Conservation (phyloP, 257 asterid species). For the Paraleonurus japonicus region DNA sequence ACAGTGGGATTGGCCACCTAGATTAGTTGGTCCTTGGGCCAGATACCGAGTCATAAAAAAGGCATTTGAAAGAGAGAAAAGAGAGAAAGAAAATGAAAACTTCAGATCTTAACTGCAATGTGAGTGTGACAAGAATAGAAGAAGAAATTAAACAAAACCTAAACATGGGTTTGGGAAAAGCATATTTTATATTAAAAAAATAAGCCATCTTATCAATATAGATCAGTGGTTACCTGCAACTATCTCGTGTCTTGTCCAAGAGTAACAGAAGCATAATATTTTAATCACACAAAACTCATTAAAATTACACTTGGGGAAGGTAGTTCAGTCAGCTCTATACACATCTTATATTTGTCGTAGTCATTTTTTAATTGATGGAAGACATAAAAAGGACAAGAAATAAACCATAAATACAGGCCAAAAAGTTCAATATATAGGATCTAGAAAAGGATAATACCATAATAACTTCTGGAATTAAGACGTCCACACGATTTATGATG, state of each 20-base stretch:
- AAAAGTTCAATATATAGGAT: slow-evolving; percentile 23
- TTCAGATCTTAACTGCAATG: slow-evolving; percentile 7
- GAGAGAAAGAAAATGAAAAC: neutral
- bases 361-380: neutral
- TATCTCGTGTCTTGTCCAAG: neutral
- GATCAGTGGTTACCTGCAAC: neutral
- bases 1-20: no score
- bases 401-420: slow-evolving; percentile 15
- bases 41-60: no score
- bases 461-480: slow-evolving; percentile 89
- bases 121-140: neutral
- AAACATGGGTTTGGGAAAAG: neutral
- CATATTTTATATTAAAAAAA: neutral
- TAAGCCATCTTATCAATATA: neutral
- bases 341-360: neutral
- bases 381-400: neutral
- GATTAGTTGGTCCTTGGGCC: no score
- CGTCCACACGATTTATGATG: slow-evolving; percentile 64
- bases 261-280: neutral
- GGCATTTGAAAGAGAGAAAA: neutral
- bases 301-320: slow-evolving; percentile 9
- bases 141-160: neutral
- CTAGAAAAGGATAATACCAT: slow-evolving; percentile 51
- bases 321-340: slow-evolving; percentile 7
- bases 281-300: neutral